Evolutionary conservation across 768 basidiomycete species (phyloP), one percentile per base, ranked within the genome.

Genomic region (Tephrocybe sp.): DNA sequence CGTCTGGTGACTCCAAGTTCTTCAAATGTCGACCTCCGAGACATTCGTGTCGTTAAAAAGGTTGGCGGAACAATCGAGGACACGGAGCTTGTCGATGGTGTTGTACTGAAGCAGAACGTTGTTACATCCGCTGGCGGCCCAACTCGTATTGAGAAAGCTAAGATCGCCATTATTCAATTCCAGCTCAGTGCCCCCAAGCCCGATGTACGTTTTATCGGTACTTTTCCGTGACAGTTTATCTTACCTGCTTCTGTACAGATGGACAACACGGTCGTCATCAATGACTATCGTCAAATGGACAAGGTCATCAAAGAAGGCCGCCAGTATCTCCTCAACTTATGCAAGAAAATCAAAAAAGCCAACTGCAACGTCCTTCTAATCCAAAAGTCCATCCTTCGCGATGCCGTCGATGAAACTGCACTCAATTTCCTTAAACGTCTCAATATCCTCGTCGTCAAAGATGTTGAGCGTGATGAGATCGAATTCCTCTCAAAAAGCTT

Each of bases 281-380:
- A 96, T 57, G 96, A 99, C 72, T 99, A 99, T 73, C 88, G 97
- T 15, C 97, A 98, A 68, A 98, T 99, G 96, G 97, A 98, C 79
- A 97, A 98, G 69, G 94, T 98, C 53, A 88, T 99, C 72, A 98
- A 99, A 71, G 97, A 99, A 71, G 96, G 96, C 51, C 89, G 97
- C 40, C 92, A 95, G 70, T 98, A 99, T 69, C 81, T 99, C 51
- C 85, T 99, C 63, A 98, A 94, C 68, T 83, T 98, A 48, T 96
- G 93, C 85, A 98, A 98, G 73, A 95, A 94, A 72, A 98, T 99
- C 73, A 99, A 98, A 71, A 98, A 97, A 73, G 87, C 94, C n/a
- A 95, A 95, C 59, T 98, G 97, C 80, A 99, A 98, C 62, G 97
- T 98, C 45, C 85, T 99, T 43, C 82, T 99, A 40, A 97, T 99